Base-by-base conservation (phyloP, 371 early-diverging fungal genomes). In the Funneliformis caledonium region DNA sequence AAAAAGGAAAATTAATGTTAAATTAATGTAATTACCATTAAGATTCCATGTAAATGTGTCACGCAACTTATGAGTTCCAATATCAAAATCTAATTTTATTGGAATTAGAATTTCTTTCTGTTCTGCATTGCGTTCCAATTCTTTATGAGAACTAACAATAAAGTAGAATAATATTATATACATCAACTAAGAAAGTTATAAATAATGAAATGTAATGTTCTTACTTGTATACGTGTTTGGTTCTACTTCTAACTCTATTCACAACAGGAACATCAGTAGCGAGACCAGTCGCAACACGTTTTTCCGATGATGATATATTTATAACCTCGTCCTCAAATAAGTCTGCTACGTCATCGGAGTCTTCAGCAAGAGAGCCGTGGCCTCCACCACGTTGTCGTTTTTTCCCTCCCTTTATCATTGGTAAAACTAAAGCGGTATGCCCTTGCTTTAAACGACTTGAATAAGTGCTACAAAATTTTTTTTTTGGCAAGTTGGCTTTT, bases 21-120 rank as follows among this genome's bases (percentile, higher is more conserved):
- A 43, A 52, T 81, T 16, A 52, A 74, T 69, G 26, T 56, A 22
- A 61, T 65, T 88, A 91, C 92, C 95, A 82, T 96, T 92, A 52
- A 96, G 83, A 83, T 97, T 97, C 98, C 98, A 98, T 12, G 94
- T 93, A 84, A 98, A 97, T 19, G 91, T 88, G 81, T 98, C 98
- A 31, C 93, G 88, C 60, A 97, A 84, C 78, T 92, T 93, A 82
- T 92, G 89, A 31, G 94, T 95, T 76, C 96, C 97, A 4, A 95
- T 83, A 68, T 98, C 98, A 80, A 97, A 84, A 81, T 97, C 97
- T 12, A 98, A 81, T 31, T 94, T 89, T 64, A 98, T 95, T 1
- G 98, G 98, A 0, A 97, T 93, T 62, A 98, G 81, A 10, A 82
- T 83, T 81, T 94, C 94, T 74, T 89, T 90, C 73, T 93, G 91